phyloP scores from a whole-genome alignment of 2,329 filamentous ascomycete genomes.

The Diaporthe nobilis region DNA sequence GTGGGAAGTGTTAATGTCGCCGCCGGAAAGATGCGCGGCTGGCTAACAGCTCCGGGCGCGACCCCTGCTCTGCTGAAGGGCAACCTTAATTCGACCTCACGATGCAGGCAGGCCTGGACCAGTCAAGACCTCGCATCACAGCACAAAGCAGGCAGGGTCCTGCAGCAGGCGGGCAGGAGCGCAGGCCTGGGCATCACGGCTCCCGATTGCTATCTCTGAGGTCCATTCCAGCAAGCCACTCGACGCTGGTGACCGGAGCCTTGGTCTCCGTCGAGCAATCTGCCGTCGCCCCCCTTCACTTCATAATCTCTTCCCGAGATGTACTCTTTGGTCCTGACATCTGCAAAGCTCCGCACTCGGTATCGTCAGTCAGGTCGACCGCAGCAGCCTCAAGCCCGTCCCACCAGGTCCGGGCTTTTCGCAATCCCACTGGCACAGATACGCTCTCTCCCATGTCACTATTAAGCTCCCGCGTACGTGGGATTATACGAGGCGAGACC shows the following conservation, averaged over 20 bases:
- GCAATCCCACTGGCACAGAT: background rate
- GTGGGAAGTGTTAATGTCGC: background rate
- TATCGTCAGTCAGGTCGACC: background rate
- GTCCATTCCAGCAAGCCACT: background rate
- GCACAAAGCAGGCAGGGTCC: background rate
- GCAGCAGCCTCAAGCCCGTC: background rate
- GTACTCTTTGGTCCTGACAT: background rate
- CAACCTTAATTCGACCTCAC: slow-evolving; percentile 35
- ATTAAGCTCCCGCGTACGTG: background rate
- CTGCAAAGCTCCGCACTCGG: background rate
- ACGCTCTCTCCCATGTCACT: background rate
- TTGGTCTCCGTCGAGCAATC: background rate
- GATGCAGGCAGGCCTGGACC: background rate
- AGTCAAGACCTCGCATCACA: background rate
- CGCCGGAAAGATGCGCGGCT: background rate
- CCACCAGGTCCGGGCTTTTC: background rate
- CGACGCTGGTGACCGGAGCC: background rate
- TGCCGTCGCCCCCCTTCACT: background rate
- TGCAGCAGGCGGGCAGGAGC: background rate
- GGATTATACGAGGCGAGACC: background rate
- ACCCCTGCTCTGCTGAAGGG: background rate
- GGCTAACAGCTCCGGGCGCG: slow-evolving; percentile 24
- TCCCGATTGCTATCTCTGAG: background rate
- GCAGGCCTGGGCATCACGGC: background rate
- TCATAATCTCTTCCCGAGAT: background rate